Conservation (phyloP, 306 rosid genomes). For the Fragaria nilgerrensis region DNA sequence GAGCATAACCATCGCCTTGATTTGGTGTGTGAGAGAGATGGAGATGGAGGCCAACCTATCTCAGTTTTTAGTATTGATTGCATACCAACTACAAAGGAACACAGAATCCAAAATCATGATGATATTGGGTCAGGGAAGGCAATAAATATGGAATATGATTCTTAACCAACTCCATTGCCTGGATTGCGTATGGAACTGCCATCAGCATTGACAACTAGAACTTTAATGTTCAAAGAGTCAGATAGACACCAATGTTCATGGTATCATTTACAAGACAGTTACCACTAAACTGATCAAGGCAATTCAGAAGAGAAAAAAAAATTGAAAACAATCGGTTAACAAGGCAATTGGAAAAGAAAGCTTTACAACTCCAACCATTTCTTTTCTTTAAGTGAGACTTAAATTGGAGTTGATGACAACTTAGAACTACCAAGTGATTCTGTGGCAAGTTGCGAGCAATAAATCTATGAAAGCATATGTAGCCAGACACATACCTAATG, state of each 20-base stretch:
- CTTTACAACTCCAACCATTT: neutral
- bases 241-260: neutral
- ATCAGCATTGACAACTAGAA: constrained; percentile 1
- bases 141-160: neutral
- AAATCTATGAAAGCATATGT: neutral
- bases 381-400: neutral
- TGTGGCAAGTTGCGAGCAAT: neutral
- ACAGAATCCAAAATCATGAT: neutral
- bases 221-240: neutral
- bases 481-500: constrained; percentile 54
- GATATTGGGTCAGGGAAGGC: neutral
- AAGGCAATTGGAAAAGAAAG: neutral
- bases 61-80: neutral
- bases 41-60: neutral
- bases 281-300: neutral
- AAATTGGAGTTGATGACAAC: neutral
- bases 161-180: neutral
- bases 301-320: neutral
- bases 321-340: neutral
- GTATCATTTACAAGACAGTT: neutral
- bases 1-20: neutral
- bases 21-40: neutral
- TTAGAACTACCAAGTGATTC: neutral
- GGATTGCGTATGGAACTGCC: neutral
- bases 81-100: neutral